A percentile compares a stretch with the other conserved stretches of the same genome.
Evolutionary conservation across 352 stramenopile species (phyloP).

Genomic region (Phytophthora kernoviae): DNA sequence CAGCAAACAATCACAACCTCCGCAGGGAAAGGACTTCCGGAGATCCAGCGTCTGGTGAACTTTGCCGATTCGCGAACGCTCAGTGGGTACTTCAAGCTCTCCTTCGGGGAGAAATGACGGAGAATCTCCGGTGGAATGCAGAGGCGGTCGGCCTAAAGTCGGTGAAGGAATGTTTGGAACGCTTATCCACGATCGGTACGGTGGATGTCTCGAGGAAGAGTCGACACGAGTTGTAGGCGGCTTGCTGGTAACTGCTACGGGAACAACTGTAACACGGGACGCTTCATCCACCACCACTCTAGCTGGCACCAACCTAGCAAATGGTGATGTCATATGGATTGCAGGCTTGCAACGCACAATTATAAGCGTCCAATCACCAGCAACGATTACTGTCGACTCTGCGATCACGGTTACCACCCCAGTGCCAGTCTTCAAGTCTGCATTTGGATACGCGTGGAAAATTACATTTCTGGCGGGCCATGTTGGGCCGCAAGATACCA

Average conservation of each 20-base stretch:
- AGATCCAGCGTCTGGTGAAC: slow-evolving; percentile 62
- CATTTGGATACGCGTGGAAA: slow-evolving; percentile 73
- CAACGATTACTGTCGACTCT: slow-evolving; percentile 28
- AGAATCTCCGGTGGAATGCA: slow-evolving; percentile 77
- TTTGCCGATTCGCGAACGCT: slow-evolving; percentile 67
- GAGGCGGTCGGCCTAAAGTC: slow-evolving; percentile 57
- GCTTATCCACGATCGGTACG: slow-evolving; percentile 65
- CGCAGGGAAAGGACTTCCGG: slow-evolving; percentile 60
- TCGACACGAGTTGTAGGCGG: slow-evolving; percentile 60
- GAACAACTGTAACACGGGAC: slow-evolving; percentile 39
- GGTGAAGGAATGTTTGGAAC: slow-evolving; percentile 72
- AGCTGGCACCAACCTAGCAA: slow-evolving; percentile 18
- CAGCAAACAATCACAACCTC: slow-evolving; percentile 84
- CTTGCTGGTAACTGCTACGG: slow-evolving; percentile 46
- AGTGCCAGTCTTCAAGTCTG: slow-evolving; percentile 69
- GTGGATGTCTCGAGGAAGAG: slow-evolving; percentile 54
- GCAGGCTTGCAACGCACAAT: slow-evolving; percentile 50
- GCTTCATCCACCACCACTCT: slow-evolving; percentile 32
- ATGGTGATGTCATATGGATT: slow-evolving; percentile 59
- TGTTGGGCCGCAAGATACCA: slow-evolving; percentile 83
- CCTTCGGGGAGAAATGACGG: slow-evolving; percentile 62
- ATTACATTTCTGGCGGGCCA: slow-evolving; percentile 82
- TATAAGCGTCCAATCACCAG: background rate
- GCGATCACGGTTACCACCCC: slow-evolving; percentile 29
- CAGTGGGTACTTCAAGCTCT: slow-evolving; percentile 69